Conservation (phyloP, 352 stramenopile genomes). For the Phytophthora cactorum region DNA sequence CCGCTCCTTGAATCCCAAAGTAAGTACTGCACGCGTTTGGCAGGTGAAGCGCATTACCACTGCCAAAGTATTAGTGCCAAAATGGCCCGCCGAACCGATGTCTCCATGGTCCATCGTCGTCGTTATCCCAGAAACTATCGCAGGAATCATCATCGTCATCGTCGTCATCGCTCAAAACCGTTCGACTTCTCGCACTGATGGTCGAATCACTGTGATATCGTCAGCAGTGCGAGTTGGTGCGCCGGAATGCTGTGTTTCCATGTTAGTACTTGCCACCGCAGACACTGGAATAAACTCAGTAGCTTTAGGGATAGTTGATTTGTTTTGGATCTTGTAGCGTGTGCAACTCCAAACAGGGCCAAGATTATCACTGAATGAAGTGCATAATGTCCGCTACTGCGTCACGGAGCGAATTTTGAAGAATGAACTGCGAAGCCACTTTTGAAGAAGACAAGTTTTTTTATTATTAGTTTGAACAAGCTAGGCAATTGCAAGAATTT, state of each 20-base stretch:
- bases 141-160: not conserved
- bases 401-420: not conserved
- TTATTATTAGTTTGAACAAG: too few species aligned
- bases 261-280: not conserved
- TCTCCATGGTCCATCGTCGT: not conserved
- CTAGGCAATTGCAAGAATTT: too few species aligned
- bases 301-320: not conserved
- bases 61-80: not conserved
- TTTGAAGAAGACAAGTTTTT: too few species aligned
- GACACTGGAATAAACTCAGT: not conserved
- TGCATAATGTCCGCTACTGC: not conserved
- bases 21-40: too few species aligned
- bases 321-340: not conserved
- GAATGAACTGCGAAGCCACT: not conserved
- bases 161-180: not conserved
- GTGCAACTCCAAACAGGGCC: not conserved
- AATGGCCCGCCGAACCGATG: not conserved
- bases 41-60: not conserved
- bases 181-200: not conserved
- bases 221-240: not conserved
- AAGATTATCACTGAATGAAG: not conserved
- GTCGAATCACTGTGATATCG: not conserved
- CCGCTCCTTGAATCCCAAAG: too few species aligned
- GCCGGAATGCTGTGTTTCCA: not conserved
- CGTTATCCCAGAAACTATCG: not conserved